Percentiles rank a stretch among this genome's conserved stretches.
These are phyloP conservation scores for Pulveroboletus sp. DNA, from an alignment of 768 basidiomycete species.

Conservation along the genomic window DNA sequence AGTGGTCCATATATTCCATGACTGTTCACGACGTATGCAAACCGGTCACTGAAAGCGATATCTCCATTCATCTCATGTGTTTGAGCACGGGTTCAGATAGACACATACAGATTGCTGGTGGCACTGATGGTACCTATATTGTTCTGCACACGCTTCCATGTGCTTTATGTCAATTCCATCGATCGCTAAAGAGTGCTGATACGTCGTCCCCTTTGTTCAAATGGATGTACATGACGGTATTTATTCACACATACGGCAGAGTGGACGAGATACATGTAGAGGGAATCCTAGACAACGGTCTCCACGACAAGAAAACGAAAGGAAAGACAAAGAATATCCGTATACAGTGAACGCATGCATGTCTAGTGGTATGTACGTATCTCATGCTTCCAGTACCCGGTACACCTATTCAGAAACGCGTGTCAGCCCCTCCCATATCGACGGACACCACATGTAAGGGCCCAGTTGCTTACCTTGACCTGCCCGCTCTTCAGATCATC, in stretches of 20 bases:
- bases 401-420: slow-evolving; percentile 29
- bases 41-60: too few species aligned
- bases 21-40: too few species aligned
- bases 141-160: background rate
- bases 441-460: background rate
- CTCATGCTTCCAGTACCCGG: slow-evolving; percentile 37
- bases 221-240: background rate
- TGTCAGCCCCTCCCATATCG: slow-evolving; percentile 7
- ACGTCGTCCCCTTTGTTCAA: too few species aligned
- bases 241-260: background rate
- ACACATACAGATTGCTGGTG: too few species aligned
- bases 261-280: background rate
- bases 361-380: background rate
- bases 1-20: too few species aligned
- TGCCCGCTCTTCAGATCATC: slow-evolving; percentile 86
- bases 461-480: slow-evolving; percentile 52
- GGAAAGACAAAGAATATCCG: background rate
- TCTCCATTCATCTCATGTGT: too few species aligned
- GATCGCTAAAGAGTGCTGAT: too few species aligned
- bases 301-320: background rate
- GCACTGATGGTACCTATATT: too few species aligned
- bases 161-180: too few species aligned
- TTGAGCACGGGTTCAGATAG: too few species aligned
- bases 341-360: background rate
- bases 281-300: background rate